A percentile compares a stretch with the other conserved stretches of the same genome.
phyloP scores from a whole-genome alignment of 345 rosid species.

The Acer negundo region DNA sequence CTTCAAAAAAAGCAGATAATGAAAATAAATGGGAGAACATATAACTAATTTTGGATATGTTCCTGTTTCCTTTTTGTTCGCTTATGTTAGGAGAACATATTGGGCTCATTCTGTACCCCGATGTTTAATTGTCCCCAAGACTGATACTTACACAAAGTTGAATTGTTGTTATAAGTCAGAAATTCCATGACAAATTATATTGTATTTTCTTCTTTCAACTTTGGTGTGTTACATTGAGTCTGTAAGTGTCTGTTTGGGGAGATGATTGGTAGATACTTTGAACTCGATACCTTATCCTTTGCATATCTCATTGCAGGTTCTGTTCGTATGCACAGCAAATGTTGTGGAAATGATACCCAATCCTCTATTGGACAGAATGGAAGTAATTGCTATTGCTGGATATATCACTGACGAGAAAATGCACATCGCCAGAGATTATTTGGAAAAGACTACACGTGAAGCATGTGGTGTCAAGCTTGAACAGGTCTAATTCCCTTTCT shows the following conservation, averaged over 20 bases:
- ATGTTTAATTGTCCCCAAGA: background rate
- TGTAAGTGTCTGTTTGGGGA: background rate
- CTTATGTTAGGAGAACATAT: background rate
- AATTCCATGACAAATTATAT: too few relatives aligned
- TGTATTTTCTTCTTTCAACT: background rate
- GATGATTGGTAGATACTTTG: background rate
- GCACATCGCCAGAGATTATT: constrained; percentile 96
- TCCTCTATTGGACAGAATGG: constrained; percentile 99
- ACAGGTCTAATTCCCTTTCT: constrained; percentile 51
- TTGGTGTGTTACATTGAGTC: background rate
- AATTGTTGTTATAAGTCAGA: constrained; percentile 5
- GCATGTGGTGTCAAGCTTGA: constrained; percentile 94
- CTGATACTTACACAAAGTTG: background rate
- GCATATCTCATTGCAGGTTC: constrained; percentile 57
- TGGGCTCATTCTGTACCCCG: background rate
- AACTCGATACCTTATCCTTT: constrained; percentile 20
- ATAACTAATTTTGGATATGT: background rate
- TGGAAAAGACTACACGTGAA: constrained; percentile 85
- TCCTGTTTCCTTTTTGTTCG: background rate
- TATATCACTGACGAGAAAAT: constrained; percentile 98
- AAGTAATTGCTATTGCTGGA: constrained; percentile 96
- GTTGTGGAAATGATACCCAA: constrained; percentile 92
- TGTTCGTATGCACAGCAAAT: constrained; percentile 99
- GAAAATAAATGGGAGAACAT: constrained; percentile 2
- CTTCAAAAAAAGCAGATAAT: background rate